phyloP scores from a whole-genome alignment of 257 asterid species.

The Solanum bulbocastanum region DNA sequence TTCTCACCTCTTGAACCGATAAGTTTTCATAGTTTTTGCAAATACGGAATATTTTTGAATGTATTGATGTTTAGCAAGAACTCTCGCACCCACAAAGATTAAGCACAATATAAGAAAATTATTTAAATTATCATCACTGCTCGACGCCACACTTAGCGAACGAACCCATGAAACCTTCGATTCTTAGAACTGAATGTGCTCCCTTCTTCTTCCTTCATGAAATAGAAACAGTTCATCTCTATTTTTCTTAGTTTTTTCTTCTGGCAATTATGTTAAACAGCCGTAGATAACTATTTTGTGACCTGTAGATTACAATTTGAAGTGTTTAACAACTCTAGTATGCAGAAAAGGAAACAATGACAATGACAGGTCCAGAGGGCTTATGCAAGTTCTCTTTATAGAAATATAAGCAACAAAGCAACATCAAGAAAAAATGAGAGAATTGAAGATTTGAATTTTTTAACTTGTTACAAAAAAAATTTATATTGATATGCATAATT shows the following conservation, averaged over 20 bases:
- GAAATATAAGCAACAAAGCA: not conserved
- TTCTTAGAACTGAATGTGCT: constrained; percentile 36
- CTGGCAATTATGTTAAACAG: not conserved
- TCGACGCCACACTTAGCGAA: constrained; percentile 72
- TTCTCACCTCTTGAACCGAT: not conserved
- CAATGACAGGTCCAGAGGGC: not conserved
- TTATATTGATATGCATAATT: not conserved
- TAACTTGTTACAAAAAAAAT: not conserved
- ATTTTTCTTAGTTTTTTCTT: not conserved
- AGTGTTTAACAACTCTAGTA: not conserved
- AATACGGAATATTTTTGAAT: not conserved
- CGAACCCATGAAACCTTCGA: constrained; percentile 68
- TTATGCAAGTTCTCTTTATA: not conserved
- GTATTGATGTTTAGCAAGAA: not conserved
- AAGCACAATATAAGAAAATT: not conserved
- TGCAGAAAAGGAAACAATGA: not conserved
- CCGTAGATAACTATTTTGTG: not conserved
- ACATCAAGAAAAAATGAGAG: not conserved
- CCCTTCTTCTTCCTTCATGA: constrained; percentile 38
- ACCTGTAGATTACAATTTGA: not conserved
- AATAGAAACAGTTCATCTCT: constrained; percentile 78
- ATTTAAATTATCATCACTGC: constrained; percentile 17
- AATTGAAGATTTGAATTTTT: not conserved
- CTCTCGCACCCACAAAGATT: not conserved
- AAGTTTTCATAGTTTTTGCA: not conserved